phyloP scores from a whole-genome alignment of 2,329 filamentous ascomycete genomes.

The Neofusicoccum sp. region DNA sequence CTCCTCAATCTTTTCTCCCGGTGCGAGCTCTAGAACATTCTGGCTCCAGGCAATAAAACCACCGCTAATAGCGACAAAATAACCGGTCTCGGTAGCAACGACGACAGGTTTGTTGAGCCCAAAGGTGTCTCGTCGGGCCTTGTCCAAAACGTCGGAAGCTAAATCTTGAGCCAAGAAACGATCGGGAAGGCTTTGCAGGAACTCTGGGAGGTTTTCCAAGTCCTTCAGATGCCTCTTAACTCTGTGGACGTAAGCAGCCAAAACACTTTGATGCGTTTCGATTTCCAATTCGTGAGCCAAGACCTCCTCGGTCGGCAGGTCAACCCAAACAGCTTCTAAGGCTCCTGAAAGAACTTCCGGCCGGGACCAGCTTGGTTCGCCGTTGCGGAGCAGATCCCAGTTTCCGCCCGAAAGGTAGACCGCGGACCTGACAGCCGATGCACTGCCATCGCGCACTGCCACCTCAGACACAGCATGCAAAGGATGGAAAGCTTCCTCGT shows the following conservation, averaged over 20 bases:
- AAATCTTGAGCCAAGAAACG: constrained; percentile 67
- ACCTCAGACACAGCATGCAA: constrained; percentile 80
- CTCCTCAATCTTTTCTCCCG: constrained; percentile 64
- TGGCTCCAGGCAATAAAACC: constrained; percentile 77
- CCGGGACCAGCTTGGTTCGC: constrained; percentile 76
- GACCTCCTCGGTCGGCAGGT: constrained; percentile 71
- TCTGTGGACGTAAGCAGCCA: constrained; percentile 85
- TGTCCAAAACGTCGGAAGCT: constrained; percentile 40
- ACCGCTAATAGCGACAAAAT: constrained; percentile 74
- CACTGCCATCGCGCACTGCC: constrained; percentile 67
- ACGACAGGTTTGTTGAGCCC: constrained; percentile 87
- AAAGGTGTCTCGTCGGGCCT: constrained; percentile 71
- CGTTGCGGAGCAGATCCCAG: constrained; percentile 84
- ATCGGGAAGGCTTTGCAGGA: constrained; percentile 68
- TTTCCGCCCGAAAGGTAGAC: constrained; percentile 67
- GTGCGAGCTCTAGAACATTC: constrained; percentile 61
- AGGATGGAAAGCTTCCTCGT: constrained; percentile 34
- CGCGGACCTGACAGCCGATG: constrained; percentile 78
- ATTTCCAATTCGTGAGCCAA: constrained; percentile 80
- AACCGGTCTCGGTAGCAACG: constrained; percentile 76
- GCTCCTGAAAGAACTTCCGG: constrained; percentile 80
- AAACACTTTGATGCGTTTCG: constrained; percentile 79
- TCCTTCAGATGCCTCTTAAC: constrained; percentile 80
- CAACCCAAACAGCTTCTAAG: constrained; percentile 79
- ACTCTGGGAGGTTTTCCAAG: constrained; percentile 73